A percentile compares a stretch with the other conserved stretches of the same genome.
These are phyloP conservation scores for Acanthamoeba rhysodes DNA, from an alignment of 208 protist genomes.

Conservation along the genomic window DNA sequence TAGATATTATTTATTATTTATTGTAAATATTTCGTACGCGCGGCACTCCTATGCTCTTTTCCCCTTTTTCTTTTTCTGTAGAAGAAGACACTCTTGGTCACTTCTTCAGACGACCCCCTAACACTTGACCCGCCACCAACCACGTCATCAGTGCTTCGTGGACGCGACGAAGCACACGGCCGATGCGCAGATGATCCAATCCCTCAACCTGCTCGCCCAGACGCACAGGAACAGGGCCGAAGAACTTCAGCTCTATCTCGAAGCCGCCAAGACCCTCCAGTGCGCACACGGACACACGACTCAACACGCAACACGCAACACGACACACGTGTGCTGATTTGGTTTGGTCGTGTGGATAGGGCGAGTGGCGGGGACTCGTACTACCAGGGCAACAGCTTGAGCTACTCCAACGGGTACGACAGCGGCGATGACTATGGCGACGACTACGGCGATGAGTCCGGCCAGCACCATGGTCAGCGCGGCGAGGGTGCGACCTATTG, in stretches of 20 bases:
- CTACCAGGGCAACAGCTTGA: not conserved
- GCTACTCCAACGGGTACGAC: conserved; percentile 19
- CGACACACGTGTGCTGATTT: not conserved
- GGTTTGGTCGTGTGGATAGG: not conserved
- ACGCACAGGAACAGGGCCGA: conserved; percentile 28
- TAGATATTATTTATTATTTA: not conserved
- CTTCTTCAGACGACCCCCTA: no score
- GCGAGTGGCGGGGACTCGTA: not conserved
- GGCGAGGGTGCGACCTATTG: not conserved
- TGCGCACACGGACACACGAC: not conserved
- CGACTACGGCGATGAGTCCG: not conserved
- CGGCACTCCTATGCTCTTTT: not conserved
- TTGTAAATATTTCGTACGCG: no score
- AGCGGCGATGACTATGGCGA: not conserved
- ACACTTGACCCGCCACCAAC: no score
- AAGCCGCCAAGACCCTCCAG: conserved; percentile 2
- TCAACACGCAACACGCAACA: no score
- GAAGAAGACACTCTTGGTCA: no score
- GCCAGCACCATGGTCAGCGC: not conserved
- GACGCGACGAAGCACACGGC: conserved; percentile 16
- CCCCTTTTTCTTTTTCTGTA: not conserved
- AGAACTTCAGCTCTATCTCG: conserved; percentile 25
- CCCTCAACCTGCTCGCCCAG: conserved; percentile 26
- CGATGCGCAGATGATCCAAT: conserved; percentile 24
- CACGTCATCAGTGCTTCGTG: not conserved